Evolutionary conservation across 140 eudicot genomes (phyloP).

Genomic region (Oenanthe javanica): DNA sequence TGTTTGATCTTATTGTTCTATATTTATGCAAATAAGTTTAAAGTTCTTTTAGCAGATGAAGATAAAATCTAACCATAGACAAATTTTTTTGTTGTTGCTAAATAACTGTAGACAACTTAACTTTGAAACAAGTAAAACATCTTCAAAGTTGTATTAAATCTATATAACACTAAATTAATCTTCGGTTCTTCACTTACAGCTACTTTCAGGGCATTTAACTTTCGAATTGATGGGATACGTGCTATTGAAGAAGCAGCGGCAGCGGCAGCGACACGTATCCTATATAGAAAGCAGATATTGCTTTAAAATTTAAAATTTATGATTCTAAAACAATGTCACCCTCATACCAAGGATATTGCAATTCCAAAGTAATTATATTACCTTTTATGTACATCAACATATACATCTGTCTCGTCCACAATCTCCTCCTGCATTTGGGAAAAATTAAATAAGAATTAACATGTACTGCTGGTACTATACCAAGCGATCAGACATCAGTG

Average conservation of each 20-base stretch:
- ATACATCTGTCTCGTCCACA: slow-evolving; percentile 94
- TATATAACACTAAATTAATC: neutral
- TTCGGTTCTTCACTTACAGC: slow-evolving; percentile 29
- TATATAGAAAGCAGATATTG: slow-evolving; percentile 28
- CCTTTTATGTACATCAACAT: slow-evolving; percentile 95
- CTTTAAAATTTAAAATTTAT: slow-evolving; percentile 3
- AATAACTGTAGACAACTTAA: neutral
- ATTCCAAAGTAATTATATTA: slow-evolving; percentile 11
- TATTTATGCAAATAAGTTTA: neutral
- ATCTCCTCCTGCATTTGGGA: slow-evolving; percentile 69
- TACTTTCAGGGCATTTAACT: slow-evolving; percentile 50
- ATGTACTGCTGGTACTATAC: neutral
- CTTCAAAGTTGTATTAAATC: neutral
- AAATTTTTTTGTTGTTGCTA: neutral
- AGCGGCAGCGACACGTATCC: slow-evolving; percentile 86
- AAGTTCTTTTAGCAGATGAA: neutral
- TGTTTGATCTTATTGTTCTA: neutral
- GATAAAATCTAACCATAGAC: neutral
- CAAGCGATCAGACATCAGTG: neutral
- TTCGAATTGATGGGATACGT: slow-evolving; percentile 68
- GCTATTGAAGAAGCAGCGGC: slow-evolving; percentile 93
- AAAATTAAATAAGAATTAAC: neutral
- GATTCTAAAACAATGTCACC: neutral
- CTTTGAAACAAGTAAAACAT: neutral
- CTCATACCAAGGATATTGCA: neutral